Evolutionary conservation across 1,284 basidiomycete genomes (phyloP).

Genomic region (Clitocybe nebularis): DNA sequence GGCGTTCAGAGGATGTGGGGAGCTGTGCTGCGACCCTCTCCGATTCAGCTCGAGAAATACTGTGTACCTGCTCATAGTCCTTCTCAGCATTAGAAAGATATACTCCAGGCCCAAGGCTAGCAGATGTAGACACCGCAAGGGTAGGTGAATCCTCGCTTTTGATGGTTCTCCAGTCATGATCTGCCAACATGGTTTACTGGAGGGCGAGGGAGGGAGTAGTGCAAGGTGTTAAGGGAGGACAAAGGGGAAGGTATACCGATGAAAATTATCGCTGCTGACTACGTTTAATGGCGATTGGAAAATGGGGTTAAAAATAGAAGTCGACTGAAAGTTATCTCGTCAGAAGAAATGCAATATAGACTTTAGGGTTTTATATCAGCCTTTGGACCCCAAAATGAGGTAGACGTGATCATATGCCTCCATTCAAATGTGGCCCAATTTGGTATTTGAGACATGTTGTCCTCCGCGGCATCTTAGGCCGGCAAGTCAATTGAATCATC

Average conservation of each 20-base stretch:
- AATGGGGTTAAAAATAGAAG: conserved; percentile 16
- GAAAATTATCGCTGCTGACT: conserved; percentile 3
- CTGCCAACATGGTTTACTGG: conserved; percentile 12
- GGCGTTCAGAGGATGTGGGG: conserved; percentile 28
- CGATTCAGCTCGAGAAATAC: not conserved
- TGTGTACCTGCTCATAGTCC: no score
- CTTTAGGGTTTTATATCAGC: conserved; percentile 14
- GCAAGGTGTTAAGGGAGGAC: not conserved
- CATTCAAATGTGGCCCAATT: conserved; percentile 14
- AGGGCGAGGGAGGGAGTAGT: not conserved
- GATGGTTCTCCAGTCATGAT: conserved; percentile 13
- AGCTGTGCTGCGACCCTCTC: conserved; percentile 7
- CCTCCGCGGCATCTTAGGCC: conserved; percentile 14
- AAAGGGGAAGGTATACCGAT: not conserved
- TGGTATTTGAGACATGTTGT: conserved; percentile 18
- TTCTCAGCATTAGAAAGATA: no score
- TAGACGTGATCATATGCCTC: conserved; percentile 12
- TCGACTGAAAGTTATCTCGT: conserved; percentile 4
- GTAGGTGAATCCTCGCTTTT: conserved; percentile 12
- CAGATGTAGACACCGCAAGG: no score
- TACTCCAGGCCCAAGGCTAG: conserved; percentile 6
- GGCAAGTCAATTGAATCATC: conserved; percentile 3
- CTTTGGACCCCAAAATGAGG: conserved; percentile 19
- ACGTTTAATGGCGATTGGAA: conserved; percentile 6
- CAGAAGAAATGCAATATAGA: conserved; percentile 8